Conservation (phyloP, 768 basidiomycete species). For the Leccinum variicolor region DNA sequence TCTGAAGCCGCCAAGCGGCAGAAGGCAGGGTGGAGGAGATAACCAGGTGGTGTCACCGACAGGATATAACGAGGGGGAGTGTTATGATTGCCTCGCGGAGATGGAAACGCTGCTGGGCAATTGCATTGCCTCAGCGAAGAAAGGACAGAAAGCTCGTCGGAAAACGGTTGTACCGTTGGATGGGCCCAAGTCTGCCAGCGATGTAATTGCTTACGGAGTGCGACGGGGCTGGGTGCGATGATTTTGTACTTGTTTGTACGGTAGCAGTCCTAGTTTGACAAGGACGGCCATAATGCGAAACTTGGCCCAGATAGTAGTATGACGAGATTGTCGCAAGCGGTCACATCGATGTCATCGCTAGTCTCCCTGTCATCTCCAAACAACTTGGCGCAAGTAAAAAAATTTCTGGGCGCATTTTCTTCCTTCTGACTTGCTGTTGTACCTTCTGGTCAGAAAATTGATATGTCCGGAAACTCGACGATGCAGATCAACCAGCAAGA, state of each 20-base stretch:
- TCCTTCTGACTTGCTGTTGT: conserved; percentile 1
- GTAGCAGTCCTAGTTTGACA: background rate
- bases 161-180: conserved; percentile 28
- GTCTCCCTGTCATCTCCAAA: background rate
- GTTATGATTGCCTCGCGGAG: conserved; percentile 66
- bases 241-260: background rate
- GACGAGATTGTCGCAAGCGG: background rate
- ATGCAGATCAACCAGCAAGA: conserved; percentile 50
- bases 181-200: conserved; percentile 44
- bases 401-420: conserved; percentile 4
- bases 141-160: conserved; percentile 32
- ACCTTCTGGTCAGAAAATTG: background rate
- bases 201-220: conserved; percentile 59
- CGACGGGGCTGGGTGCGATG: conserved; percentile 59
- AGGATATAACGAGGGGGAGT: conserved; percentile 61
- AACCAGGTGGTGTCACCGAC: conserved; percentile 16
- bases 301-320: background rate
- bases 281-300: background rate
- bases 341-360: background rate
- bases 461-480: conserved; percentile 41
- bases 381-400: background rate
- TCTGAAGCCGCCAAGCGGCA: conserved; percentile 52
- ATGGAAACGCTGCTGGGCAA: conserved; percentile 56
- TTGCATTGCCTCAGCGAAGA: conserved; percentile 39
- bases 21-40: conserved; percentile 29